Percentiles rank a stretch among this genome's conserved stretches.
These are phyloP conservation scores for Xanthoparmelia taractica DNA, from an alignment of 495 filamentous ascomycete species.

Conservation along the genomic window DNA sequence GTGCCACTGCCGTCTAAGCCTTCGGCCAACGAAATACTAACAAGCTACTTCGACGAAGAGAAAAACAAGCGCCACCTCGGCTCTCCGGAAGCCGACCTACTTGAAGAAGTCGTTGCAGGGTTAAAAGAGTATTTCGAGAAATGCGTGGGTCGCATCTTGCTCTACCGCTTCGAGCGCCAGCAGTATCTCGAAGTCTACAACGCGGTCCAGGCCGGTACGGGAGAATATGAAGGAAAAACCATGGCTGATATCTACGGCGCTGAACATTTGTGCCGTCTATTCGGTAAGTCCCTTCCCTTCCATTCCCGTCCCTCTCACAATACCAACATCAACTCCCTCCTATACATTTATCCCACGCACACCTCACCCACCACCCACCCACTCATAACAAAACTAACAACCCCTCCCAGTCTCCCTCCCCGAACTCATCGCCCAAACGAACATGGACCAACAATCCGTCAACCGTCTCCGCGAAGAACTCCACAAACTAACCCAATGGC, in stretches of 20 bases:
- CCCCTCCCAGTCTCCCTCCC: slow-evolving; percentile 67
- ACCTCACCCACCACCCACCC: neutral
- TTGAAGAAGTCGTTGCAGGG: slow-evolving; percentile 80
- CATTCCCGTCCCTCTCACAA: slow-evolving; percentile 14
- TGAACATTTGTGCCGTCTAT: slow-evolving; percentile 79
- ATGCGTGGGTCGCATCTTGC: slow-evolving; percentile 72
- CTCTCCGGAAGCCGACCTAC: slow-evolving; percentile 67
- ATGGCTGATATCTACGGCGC: slow-evolving; percentile 80
- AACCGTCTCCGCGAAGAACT: slow-evolving; percentile 83
- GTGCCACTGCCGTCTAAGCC: slow-evolving; percentile 71
- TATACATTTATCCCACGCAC: neutral
- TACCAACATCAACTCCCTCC: neutral
- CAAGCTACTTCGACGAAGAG: slow-evolving; percentile 67
- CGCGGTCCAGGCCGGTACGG: slow-evolving; percentile 45
- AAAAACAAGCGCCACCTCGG: slow-evolving; percentile 54
- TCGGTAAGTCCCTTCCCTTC: slow-evolving; percentile 54
- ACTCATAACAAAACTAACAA: neutral
- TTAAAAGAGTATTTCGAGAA: slow-evolving; percentile 88
- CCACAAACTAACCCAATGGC: slow-evolving; percentile 68
- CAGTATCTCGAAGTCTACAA: slow-evolving; percentile 71
- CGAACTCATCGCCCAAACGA: slow-evolving; percentile 90
- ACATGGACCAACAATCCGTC: slow-evolving; percentile 89
- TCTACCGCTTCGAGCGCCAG: slow-evolving; percentile 84
- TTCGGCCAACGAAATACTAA: slow-evolving; percentile 67
- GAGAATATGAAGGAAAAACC: slow-evolving; percentile 55